phyloP scores from a whole-genome alignment of 139 green algal species.

The Micractinium sp. region DNA sequence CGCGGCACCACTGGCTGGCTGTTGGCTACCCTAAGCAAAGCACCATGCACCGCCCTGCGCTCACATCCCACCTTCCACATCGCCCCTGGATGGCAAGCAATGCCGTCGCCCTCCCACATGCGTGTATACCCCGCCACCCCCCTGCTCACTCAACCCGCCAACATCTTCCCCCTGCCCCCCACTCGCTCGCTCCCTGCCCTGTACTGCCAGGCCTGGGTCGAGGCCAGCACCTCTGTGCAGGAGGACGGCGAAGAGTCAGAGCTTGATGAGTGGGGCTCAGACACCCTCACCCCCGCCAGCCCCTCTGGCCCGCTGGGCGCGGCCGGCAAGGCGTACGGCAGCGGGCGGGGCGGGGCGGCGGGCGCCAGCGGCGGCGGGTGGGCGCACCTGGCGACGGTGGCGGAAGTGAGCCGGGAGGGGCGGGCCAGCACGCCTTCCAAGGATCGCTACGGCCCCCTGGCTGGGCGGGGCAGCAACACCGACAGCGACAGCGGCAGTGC shows the following conservation, averaged over 20 bases:
- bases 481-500: background rate
- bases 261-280: conserved; percentile 19
- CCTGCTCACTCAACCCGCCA: background rate
- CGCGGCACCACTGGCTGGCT: too few species aligned
- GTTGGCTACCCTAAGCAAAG: too few species aligned
- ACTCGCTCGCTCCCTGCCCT: background rate
- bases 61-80: too few species aligned
- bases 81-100: too few species aligned
- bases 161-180: background rate
- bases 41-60: too few species aligned
- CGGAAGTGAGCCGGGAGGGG: conserved; percentile 35
- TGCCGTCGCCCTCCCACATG: background rate
- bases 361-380: background rate
- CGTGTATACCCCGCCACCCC: too few species aligned
- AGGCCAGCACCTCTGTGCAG: background rate
- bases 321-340: background rate
- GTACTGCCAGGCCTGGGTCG: conserved; percentile 17
- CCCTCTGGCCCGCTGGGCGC: background rate
- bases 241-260: conserved; percentile 5
- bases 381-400: conserved; percentile 8
- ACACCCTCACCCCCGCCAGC: background rate
- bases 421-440: conserved; percentile 39
- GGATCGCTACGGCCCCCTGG: background rate
- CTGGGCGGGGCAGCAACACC: background rate
- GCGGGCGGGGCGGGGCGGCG: background rate